Evolutionary conservation across 331 rosid genomes (phyloP).

Genomic region (Malus hybrid): DNA sequence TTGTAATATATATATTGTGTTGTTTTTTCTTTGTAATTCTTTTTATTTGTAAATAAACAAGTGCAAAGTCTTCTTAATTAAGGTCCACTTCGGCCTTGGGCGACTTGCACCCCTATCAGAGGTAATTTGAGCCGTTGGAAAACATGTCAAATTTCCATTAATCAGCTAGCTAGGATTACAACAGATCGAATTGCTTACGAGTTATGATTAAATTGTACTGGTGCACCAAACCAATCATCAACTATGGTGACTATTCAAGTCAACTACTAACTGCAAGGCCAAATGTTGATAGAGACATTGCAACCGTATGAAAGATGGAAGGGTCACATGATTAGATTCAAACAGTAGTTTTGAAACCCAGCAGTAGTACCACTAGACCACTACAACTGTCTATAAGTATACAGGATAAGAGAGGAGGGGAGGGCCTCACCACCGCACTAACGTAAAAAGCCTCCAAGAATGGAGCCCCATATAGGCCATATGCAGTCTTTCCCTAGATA

Average conservation of each 20-base stretch:
- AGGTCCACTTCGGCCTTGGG: background rate
- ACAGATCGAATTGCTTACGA: background rate
- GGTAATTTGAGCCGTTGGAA: background rate
- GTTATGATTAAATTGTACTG: background rate
- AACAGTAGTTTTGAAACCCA: background rate
- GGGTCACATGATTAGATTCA: background rate
- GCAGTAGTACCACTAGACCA: no score
- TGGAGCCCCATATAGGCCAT: background rate
- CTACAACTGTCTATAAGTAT: no score
- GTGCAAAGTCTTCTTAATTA: background rate
- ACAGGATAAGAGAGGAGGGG: background rate
- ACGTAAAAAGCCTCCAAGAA: background rate
- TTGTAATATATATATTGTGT: background rate
- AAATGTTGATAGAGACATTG: background rate
- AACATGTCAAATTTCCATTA: background rate
- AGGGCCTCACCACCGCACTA: slow-evolving; percentile 4
- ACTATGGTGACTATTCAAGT: background rate
- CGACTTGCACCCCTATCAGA: background rate
- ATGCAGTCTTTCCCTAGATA: background rate
- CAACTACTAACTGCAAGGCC: background rate
- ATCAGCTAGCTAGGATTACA: background rate
- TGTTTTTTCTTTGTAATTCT: background rate
- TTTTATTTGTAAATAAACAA: background rate
- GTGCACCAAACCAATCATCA: background rate
- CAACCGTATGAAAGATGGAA: background rate